Percentiles rank a stretch among this genome's conserved stretches.
These are phyloP conservation scores for Fusarium brachygibbosum DNA, from an alignment of 2,329 filamentous ascomycete species.

Conservation along the genomic window DNA sequence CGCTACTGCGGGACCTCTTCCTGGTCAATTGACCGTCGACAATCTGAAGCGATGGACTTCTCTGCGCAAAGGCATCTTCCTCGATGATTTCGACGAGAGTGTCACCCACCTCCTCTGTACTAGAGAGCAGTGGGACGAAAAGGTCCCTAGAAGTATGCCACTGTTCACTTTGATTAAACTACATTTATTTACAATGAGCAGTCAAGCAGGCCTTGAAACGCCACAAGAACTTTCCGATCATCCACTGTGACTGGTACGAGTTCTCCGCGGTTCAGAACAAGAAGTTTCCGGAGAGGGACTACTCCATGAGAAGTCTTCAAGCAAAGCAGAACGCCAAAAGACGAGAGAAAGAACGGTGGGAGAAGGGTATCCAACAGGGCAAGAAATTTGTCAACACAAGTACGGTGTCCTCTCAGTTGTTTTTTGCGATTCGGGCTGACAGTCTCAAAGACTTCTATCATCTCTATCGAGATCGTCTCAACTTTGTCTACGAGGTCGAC, in stretches of 20 bases:
- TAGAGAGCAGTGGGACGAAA: slow-evolving; percentile 69
- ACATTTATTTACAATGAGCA: slow-evolving; percentile 23
- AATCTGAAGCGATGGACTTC: slow-evolving; percentile 77
- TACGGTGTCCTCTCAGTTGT: slow-evolving; percentile 42
- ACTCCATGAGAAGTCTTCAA: slow-evolving; percentile 57
- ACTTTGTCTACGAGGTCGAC: slow-evolving; percentile 74
- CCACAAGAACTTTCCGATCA: slow-evolving; percentile 56
- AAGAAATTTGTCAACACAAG: slow-evolving; percentile 64
- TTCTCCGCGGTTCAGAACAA: slow-evolving; percentile 57
- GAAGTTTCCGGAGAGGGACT: slow-evolving; percentile 53
- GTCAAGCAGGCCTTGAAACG: slow-evolving; percentile 57
- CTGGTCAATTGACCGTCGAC: slow-evolving; percentile 60
- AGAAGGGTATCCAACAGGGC: slow-evolving; percentile 57
- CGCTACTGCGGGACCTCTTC: slow-evolving; percentile 70
- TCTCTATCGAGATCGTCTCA: slow-evolving; percentile 72
- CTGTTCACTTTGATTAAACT: neutral
- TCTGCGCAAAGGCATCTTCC: slow-evolving; percentile 71
- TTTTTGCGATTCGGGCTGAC: neutral
- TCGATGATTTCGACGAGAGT: slow-evolving; percentile 61
- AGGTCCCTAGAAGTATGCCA: slow-evolving; percentile 54
- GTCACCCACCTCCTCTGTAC: slow-evolving; percentile 82
- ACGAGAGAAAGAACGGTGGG: slow-evolving; percentile 52
- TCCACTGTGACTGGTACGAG: slow-evolving; percentile 67
- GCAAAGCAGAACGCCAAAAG: slow-evolving; percentile 51
- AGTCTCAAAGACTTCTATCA: slow-evolving; percentile 67